Evolutionary conservation across 257 asterid species (phyloP), one percentile per base, ranked within the genome.

Genomic region (Primulina huaijiensis): DNA sequence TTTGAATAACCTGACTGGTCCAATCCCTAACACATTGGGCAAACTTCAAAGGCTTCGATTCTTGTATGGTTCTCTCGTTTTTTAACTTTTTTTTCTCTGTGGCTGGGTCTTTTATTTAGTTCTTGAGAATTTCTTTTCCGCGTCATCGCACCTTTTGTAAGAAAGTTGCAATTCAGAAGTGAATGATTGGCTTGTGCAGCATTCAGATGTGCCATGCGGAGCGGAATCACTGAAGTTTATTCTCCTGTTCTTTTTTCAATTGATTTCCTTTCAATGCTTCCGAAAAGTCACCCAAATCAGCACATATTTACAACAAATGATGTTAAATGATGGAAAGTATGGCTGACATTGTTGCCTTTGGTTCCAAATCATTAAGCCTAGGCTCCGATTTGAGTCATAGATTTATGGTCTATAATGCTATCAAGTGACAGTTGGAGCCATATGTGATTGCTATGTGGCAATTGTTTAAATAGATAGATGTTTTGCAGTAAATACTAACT

Each of bases 21-120:
- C 87, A 55, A 89, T 92, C 59, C 97, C 97, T 5, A 82, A 68
- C 66, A 76, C 94, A 4, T 62, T 90, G 90, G 93, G 96, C 78
- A 78, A 74, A 64, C 96, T 92, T 83, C 86, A 78, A 81, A 86
- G 60, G 72, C 78, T 92, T 62, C 92, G 97, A 38, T 90, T 92
- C 87, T 81, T 92, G 97, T 92, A 88, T 62, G 95, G 30, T 75
- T 70, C 68, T 74, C 62, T 50, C 20, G 16, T 50, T 50, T 14
- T 4, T 4, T 0, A 14, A 50, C 20, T 50, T 17, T 50, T 20
- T 50, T 59, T 37, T 29, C 68, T 63, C 59, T 53, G 25, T 25
- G 65, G 19, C 60, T 27, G 25, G 63, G 38, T 72, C 14, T 53
- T 50, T 10, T 68, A n/a, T 17, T 60, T 60, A 43, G 52, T 31